These are phyloP conservation scores for Euphorbia tirucalli DNA, from an alignment of 345 rosid genomes.

Conservation along the genomic window DNA sequence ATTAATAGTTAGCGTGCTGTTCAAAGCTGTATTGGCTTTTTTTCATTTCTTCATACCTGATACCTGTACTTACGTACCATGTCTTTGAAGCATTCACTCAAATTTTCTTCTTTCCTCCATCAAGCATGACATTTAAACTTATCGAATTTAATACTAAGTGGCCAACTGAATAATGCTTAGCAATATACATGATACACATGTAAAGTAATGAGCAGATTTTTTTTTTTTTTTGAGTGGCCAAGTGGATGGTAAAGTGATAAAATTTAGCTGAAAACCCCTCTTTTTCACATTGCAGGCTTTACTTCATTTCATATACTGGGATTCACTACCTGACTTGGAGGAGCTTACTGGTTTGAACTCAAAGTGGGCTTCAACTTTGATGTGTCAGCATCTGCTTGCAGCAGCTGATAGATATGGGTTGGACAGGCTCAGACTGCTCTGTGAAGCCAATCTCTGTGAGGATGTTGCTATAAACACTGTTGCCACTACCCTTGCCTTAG, in stretches of 20 bases:
- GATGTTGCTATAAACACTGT: conserved; percentile 68
- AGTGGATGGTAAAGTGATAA: not conserved
- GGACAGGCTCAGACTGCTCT: conserved; percentile 52
- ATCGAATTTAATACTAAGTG: too few species aligned
- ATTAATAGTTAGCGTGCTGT: not conserved
- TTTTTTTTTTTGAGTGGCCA: not conserved
- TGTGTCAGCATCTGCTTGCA: conserved; percentile 78
- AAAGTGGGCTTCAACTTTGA: conserved; percentile 62
- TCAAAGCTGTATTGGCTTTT: not conserved
- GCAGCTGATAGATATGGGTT: conserved; percentile 79
- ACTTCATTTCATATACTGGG: conserved; percentile 80
- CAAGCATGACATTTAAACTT: not conserved
- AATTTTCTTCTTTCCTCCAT: not conserved
- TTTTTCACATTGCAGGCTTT: conserved; percentile 42
- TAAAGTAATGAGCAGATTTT: too few species aligned
- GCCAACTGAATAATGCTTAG: too few species aligned
- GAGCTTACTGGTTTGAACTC: conserved; percentile 58
- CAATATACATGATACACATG: too few species aligned
- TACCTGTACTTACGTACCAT: not conserved
- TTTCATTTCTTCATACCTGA: not conserved
- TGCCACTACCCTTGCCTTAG: conserved; percentile 75
- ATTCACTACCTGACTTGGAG: conserved; percentile 63
- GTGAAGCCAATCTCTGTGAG: conserved; percentile 53
- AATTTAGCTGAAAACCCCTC: not conserved
- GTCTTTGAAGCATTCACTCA: not conserved